Conservation (phyloP, 2,329 filamentous ascomycete genomes). For the Cadophora sp. region DNA sequence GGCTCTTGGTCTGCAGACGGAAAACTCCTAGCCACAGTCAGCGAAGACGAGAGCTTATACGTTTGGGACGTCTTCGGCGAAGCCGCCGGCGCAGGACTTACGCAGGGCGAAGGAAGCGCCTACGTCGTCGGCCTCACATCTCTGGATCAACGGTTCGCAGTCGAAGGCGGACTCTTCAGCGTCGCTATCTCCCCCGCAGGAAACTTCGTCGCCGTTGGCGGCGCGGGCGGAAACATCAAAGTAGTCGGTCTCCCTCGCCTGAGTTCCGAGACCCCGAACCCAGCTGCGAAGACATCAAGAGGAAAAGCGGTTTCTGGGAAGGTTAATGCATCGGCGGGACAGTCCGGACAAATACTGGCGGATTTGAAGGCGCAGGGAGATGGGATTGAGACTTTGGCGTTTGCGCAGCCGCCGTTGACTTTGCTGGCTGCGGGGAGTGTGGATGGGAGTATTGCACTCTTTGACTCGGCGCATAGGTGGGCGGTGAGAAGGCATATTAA, state of each 20-base stretch:
- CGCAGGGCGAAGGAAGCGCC: constrained; percentile 60
- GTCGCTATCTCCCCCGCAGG: constrained; percentile 83
- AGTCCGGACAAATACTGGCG: constrained; percentile 78
- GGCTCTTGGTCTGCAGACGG: constrained; percentile 92
- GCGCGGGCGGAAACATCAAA: constrained; percentile 84
- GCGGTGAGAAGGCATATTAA: constrained; percentile 83
- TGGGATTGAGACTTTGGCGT: constrained; percentile 79
- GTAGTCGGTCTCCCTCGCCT: constrained; percentile 81
- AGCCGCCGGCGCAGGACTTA: constrained; percentile 57
- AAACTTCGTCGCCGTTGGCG: constrained; percentile 82
- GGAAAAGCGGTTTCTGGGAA: constrained; percentile 46
- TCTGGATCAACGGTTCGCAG: constrained; percentile 86
- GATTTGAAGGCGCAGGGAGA: constrained; percentile 80
- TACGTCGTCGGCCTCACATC: constrained; percentile 79
- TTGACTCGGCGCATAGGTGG: constrained; percentile 86
- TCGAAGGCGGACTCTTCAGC: constrained; percentile 90
- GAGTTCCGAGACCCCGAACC: constrained; percentile 38
- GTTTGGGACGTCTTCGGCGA: constrained; percentile 73
- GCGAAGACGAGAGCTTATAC: constrained; percentile 86
- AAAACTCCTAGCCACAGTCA: constrained; percentile 83
- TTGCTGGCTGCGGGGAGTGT: constrained; percentile 71
- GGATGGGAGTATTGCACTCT: constrained; percentile 81
- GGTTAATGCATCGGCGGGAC: constrained; percentile 50
- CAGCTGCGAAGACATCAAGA: constrained; percentile 38
- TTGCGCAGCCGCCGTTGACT: constrained; percentile 59